These are phyloP conservation scores for Glycine latifolia DNA, from an alignment of 306 rosid genomes.

Conservation along the genomic window DNA sequence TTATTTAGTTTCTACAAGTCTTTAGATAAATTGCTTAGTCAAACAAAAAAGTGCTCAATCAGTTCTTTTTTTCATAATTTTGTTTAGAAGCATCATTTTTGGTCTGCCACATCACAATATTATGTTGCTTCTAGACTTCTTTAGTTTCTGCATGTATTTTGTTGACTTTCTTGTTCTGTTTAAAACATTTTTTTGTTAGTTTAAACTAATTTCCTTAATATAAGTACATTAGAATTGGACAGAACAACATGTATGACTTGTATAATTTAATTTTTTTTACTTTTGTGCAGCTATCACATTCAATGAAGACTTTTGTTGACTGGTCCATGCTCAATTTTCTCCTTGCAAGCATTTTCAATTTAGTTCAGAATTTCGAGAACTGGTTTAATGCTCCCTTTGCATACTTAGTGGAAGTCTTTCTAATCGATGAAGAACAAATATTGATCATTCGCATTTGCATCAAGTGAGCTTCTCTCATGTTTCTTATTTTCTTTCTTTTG, in stretches of 20 bases:
- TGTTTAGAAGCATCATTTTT: conserved; percentile 4
- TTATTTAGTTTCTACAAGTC: background rate
- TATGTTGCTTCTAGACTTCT: background rate
- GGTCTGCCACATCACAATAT: background rate
- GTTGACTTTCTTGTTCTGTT: background rate
- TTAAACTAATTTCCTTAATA: background rate
- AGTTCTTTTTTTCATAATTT: background rate
- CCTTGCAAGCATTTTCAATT: conserved; percentile 92
- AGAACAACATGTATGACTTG: conserved; percentile 6
- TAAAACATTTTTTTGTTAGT: background rate
- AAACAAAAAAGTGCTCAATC: background rate
- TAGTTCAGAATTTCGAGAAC: conserved; percentile 92
- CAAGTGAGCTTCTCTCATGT: conserved; percentile 61
- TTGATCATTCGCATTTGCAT: conserved; percentile 89
- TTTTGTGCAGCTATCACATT: conserved; percentile 76
- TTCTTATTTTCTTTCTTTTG: conserved; percentile 33
- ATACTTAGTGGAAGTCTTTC: conserved; percentile 73
- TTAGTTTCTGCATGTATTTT: background rate
- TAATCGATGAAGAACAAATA: conserved; percentile 86
- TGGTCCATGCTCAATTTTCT: conserved; percentile 99
- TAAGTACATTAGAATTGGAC: background rate
- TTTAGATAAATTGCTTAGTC: background rate
- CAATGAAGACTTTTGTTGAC: conserved; percentile 88
- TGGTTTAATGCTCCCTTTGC: conserved; percentile 98
- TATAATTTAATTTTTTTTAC: conserved; percentile 14